Percentiles rank a stretch among this genome's conserved stretches.
Evolutionary conservation across 345 rosid genomes (phyloP).

Genomic region (Citrus mangshanensis): DNA sequence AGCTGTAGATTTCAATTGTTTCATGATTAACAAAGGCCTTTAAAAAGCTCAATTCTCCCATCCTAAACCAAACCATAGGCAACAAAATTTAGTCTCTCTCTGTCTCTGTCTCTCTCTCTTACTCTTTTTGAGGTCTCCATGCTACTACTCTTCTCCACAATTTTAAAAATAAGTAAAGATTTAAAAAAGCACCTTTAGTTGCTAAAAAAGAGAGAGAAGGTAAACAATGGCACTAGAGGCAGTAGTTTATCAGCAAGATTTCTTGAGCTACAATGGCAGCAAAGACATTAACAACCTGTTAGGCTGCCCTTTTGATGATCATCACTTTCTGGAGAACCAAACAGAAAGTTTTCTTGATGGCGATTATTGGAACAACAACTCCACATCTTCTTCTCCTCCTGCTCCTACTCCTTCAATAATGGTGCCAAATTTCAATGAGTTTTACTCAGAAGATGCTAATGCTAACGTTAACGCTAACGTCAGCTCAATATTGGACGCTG

Average conservation of each 20-base stretch:
- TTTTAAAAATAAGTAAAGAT: background rate
- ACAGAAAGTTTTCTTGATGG: conserved; percentile 28
- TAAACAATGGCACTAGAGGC: conserved; percentile 71
- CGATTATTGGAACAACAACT: conserved; percentile 22
- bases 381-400: conserved; percentile 18
- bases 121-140: background rate
- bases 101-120: background rate
- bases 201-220: conserved; percentile 10
- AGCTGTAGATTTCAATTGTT: conserved; percentile 25
- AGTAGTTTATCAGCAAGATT: conserved; percentile 49
- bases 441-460: conserved; percentile 17
- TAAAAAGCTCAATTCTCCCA: conserved; percentile 36
- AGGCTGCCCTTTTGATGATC: conserved; percentile 18
- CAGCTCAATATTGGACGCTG: background rate
- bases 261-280: conserved; percentile 33
- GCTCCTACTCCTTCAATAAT: conserved; percentile 22
- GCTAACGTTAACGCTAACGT: background rate
- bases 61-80: conserved; percentile 13
- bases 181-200: background rate
- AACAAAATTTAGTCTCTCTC: conserved; percentile 5
- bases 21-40: conserved; percentile 20
- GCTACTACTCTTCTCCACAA: background rate
- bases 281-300: conserved; percentile 45
- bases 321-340: conserved; percentile 39
- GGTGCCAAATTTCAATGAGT: conserved; percentile 18